Conservation (phyloP, 257 asterid genomes). For the Forsythia viridissima region DNA sequence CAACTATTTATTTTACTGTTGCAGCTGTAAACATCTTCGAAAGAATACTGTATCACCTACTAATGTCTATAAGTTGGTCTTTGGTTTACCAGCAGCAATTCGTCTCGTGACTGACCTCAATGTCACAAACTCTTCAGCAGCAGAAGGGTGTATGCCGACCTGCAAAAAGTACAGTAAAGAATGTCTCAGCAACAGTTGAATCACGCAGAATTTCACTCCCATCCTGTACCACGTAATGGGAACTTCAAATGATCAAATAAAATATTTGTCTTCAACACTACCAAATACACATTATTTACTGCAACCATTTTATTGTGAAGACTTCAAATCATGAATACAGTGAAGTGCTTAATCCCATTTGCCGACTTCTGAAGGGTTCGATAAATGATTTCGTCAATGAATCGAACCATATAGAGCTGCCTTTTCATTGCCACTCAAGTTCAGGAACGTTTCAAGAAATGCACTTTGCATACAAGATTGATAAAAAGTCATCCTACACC, state of each 20-base stretch:
- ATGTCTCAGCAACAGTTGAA: neutral
- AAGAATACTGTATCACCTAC: neutral
- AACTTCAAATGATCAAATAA: neutral
- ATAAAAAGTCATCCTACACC: no score
- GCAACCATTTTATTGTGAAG: no score
- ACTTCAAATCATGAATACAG: no score
- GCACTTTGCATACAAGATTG: no score
- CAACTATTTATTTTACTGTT: constrained; percentile 5
- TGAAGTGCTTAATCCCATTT: no score
- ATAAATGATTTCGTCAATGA: neutral
- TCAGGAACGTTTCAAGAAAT: no score
- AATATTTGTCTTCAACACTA: neutral
- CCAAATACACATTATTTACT: neutral
- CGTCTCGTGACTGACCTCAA: constrained; percentile 77
- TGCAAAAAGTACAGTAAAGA: constrained; percentile 25
- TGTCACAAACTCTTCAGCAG: constrained; percentile 96
- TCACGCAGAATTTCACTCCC: neutral
- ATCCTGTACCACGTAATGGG: neutral
- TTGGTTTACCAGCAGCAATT: constrained; percentile 60
- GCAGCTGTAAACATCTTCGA: constrained; percentile 2
- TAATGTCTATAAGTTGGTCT: constrained; percentile 47
- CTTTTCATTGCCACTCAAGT: no score
- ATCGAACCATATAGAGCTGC: neutral
- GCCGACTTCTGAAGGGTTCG: neutral
- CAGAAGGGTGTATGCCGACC: constrained; percentile 98